phyloP scores from a whole-genome alignment of 2,329 filamentous ascomycete species.

The Leptographium wingfieldii region DNA sequence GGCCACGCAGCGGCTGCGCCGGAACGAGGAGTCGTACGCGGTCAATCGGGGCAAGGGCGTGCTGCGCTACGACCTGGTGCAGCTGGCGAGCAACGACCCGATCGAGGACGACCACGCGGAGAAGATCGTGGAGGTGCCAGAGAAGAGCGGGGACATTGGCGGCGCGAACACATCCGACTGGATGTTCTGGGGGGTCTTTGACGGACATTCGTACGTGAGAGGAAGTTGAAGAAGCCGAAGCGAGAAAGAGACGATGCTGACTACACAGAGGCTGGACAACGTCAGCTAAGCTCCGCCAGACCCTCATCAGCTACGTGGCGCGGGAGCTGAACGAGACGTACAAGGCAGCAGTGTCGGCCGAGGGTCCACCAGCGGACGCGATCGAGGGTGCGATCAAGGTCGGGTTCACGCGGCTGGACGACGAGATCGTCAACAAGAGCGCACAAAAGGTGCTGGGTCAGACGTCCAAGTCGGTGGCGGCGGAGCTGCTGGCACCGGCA shows the following conservation, averaged over 20 bases:
- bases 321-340: slow-evolving; percentile 88
- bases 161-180: slow-evolving; percentile 57
- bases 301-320: slow-evolving; percentile 83
- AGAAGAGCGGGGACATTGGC: slow-evolving; percentile 22
- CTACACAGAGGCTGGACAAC: slow-evolving; percentile 80
- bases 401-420: slow-evolving; percentile 75
- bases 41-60: slow-evolving; percentile 85
- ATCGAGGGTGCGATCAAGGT: slow-evolving; percentile 87
- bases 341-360: slow-evolving; percentile 47
- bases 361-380: slow-evolving; percentile 61
- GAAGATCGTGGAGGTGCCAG: slow-evolving; percentile 87
- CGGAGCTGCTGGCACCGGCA: slow-evolving; percentile 82
- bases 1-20: slow-evolving; percentile 76
- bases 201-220: slow-evolving; percentile 71
- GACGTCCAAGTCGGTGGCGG: slow-evolving; percentile 79
- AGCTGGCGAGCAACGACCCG: slow-evolving; percentile 90
- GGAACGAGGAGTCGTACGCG: slow-evolving; percentile 82
- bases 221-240: background rate
- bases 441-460: slow-evolving; percentile 83
- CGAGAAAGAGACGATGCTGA: no score
- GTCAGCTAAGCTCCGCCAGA: slow-evolving; percentile 86
- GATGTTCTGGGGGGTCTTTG: slow-evolving; percentile 99
- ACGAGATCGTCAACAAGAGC: slow-evolving; percentile 90
- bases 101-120: slow-evolving; percentile 98
- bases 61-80: slow-evolving; percentile 85